Evolutionary conservation across 495 filamentous ascomycete genomes (phyloP).

Genomic region (Podospora pseudoanserina): DNA sequence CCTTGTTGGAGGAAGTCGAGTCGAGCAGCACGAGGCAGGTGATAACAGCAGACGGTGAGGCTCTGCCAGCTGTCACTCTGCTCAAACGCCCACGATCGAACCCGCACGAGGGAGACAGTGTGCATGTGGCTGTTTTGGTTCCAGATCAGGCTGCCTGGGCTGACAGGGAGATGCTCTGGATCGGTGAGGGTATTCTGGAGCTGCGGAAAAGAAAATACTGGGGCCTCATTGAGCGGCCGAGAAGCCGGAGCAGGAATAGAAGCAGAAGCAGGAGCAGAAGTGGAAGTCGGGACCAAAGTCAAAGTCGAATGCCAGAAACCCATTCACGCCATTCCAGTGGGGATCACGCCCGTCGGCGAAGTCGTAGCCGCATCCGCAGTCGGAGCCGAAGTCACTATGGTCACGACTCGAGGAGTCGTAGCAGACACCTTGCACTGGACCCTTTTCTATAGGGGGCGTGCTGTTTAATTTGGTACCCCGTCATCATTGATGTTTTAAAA

Average conservation of each 20-base stretch:
- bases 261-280: not conserved
- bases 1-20: conserved; percentile 23
- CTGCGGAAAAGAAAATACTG: conserved; percentile 22
- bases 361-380: not conserved
- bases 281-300: not conserved
- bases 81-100: conserved; percentile 13
- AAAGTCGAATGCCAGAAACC: not conserved
- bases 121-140: conserved; percentile 27
- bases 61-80: conserved; percentile 17
- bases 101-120: conserved; percentile 21
- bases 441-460: not conserved
- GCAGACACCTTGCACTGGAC: not conserved
- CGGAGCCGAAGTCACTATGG: not conserved
- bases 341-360: not conserved
- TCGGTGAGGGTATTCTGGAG: conserved; percentile 21
- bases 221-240: conserved; percentile 18
- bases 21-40: conserved; percentile 10
- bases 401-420: conserved; percentile 4
- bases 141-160: conserved; percentile 26
- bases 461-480: not conserved
- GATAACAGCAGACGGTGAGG: conserved; percentile 2
- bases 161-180: conserved; percentile 28
- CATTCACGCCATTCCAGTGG: not conserved
- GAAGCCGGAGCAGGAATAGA: not conserved
- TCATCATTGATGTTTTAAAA: too few relatives aligned